These are phyloP conservation scores for Rasamsonia emersonii DNA, from an alignment of 2,329 filamentous ascomycete species.

Conservation along the genomic window DNA sequence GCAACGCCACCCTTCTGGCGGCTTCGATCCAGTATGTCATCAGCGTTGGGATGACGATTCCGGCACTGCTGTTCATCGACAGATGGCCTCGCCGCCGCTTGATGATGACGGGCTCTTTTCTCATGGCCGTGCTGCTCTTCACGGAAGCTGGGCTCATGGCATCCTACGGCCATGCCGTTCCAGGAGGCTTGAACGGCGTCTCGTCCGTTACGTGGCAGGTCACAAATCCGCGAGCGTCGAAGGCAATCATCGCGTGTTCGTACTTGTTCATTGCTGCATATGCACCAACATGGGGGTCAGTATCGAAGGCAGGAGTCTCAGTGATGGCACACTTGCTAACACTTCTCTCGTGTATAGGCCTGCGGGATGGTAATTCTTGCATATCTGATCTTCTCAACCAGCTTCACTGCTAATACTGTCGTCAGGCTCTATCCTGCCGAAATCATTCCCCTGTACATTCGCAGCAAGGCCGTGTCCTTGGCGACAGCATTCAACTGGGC, in stretches of 20 bases:
- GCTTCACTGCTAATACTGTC: constrained; percentile 51
- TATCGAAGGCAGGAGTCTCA: no score
- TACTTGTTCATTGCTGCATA: constrained; percentile 60
- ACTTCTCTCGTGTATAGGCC: no score
- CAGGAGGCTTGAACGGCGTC: constrained; percentile 14
- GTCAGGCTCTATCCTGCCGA: constrained; percentile 35
- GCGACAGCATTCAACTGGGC: constrained; percentile 30
- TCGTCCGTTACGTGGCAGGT: constrained; percentile 11
- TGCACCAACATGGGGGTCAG: constrained; percentile 51
- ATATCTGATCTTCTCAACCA: constrained; percentile 3
- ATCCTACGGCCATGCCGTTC: constrained; percentile 17
- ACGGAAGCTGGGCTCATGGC: constrained; percentile 23
- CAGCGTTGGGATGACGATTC: constrained; percentile 52
- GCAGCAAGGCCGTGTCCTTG: constrained; percentile 29
- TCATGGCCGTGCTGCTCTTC: constrained; percentile 44
- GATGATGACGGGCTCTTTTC: constrained; percentile 48
- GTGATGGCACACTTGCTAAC: no score
- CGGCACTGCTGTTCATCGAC: constrained; percentile 54
- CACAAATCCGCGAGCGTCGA: constrained; percentile 20
- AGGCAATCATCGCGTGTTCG: constrained; percentile 57
- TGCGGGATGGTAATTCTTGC: neutral
- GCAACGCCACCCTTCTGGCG: constrained; percentile 50
- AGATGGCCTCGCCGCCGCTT: constrained; percentile 50
- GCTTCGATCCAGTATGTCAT: constrained; percentile 57
- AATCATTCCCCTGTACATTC: constrained; percentile 32